Conservation (phyloP, 2,329 filamentous ascomycete species). For the Paecilomyces variotii region DNA sequence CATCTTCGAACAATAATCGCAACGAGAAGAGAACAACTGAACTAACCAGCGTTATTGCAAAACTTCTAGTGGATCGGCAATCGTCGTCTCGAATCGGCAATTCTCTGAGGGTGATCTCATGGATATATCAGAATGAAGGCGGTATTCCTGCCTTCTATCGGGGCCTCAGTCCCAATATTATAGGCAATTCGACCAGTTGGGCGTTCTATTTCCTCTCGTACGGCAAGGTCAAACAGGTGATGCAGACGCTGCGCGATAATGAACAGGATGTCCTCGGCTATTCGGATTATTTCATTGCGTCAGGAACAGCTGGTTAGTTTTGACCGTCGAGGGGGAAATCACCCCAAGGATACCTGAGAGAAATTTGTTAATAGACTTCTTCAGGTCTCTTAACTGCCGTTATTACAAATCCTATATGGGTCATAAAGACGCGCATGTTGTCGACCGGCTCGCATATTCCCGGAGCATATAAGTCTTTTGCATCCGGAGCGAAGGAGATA, state of each 20-base stretch:
- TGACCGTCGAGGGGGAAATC: constrained; percentile 5
- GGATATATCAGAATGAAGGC: constrained; percentile 48
- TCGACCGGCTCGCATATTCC: constrained; percentile 65
- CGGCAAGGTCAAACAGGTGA: constrained; percentile 49
- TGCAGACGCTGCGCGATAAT: constrained; percentile 34
- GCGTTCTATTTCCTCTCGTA: constrained; percentile 82
- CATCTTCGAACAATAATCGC: constrained; percentile 2
- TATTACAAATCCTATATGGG: constrained; percentile 94
- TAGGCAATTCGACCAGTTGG: constrained; percentile 88
- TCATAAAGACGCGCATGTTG: constrained; percentile 95
- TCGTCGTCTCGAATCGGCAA: constrained; percentile 42
- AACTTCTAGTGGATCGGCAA: constrained; percentile 44
- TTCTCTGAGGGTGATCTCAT: constrained; percentile 45
- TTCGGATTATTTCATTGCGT: constrained; percentile 73
- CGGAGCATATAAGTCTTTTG: constrained; percentile 76
- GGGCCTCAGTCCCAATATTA: constrained; percentile 78
- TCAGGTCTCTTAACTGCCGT: constrained; percentile 67
- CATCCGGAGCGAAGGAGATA: constrained; percentile 60
- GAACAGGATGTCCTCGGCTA: constrained; percentile 41
- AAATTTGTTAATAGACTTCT: not conserved
- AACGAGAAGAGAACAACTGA: too few species aligned
- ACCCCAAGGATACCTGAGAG: not conserved
- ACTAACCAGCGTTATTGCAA: not conserved
- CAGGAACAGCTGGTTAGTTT: constrained; percentile 49
- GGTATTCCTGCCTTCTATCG: constrained; percentile 69